phyloP scores from a whole-genome alignment of 2,329 filamentous ascomycete species.

The Metarhizium guizhouense region DNA sequence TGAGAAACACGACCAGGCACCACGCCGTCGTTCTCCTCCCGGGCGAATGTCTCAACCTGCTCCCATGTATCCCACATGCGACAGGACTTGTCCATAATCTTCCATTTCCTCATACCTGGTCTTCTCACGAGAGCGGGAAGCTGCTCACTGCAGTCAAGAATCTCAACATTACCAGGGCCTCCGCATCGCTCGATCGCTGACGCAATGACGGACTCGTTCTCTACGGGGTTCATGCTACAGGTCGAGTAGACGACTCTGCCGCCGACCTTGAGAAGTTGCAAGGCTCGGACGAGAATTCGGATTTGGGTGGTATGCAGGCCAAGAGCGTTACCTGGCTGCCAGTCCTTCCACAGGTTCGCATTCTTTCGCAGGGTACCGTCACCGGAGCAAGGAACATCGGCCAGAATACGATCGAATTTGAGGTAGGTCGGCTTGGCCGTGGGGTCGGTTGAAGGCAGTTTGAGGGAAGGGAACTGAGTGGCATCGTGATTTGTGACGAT shows the following conservation, averaged over 20 bases:
- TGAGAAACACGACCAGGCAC: conserved; percentile 61
- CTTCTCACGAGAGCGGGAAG: conserved; percentile 69
- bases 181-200: conserved; percentile 87
- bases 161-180: conserved; percentile 68
- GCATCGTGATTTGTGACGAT: conserved; percentile 98
- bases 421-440: conserved; percentile 61
- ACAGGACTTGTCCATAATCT: conserved; percentile 79
- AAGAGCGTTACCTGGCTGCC: conserved; percentile 78
- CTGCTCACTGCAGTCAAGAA: conserved; percentile 74
- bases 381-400: conserved; percentile 93
- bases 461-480: conserved; percentile 88
- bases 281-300: conserved; percentile 79
- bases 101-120: conserved; percentile 74
- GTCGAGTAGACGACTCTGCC: conserved; percentile 96
- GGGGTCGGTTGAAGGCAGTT: conserved; percentile 54
- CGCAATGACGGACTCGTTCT: conserved; percentile 89
- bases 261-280: conserved; percentile 94
- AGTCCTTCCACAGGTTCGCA: conserved; percentile 87
- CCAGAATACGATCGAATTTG: conserved; percentile 93
- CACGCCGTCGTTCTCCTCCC: conserved; percentile 44
- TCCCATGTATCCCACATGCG: conserved; percentile 74
- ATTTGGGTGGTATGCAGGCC: conserved; percentile 83
- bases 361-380: conserved; percentile 95
- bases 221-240: conserved; percentile 96
- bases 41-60: conserved; percentile 63